Conservation (phyloP, 371 early-diverging fungal genomes). For the Batrachochytrium dendrobatidis region DNA sequence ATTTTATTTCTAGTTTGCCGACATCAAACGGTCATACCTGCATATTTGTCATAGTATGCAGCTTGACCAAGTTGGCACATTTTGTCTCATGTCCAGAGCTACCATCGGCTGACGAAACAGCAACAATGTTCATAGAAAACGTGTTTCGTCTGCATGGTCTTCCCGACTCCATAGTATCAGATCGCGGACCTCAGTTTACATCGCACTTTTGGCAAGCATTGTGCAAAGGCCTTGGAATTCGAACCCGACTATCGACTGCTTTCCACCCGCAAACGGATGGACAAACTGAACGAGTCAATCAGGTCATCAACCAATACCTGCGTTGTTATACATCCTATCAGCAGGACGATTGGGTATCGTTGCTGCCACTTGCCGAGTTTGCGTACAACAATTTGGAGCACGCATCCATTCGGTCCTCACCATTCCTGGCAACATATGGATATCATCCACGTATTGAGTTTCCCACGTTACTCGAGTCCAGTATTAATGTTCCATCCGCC, state of each 20-base stretch:
- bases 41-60: constrained; percentile 40
- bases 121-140: constrained; percentile 24
- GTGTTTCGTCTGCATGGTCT: constrained; percentile 28
- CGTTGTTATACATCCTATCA: constrained; percentile 30
- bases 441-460: constrained; percentile 8
- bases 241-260: constrained; percentile 30
- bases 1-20: constrained; percentile 44
- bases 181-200: constrained; percentile 41
- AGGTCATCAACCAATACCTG: constrained; percentile 44
- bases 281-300: constrained; percentile 45
- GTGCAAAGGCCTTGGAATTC: constrained; percentile 14
- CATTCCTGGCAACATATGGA: constrained; percentile 27
- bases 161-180: constrained; percentile 30
- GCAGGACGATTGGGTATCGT: constrained; percentile 42
- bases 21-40: constrained; percentile 24
- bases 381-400: constrained; percentile 41
- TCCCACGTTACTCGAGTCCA: background rate
- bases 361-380: constrained; percentile 43
- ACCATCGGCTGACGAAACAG: constrained; percentile 21
- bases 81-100: constrained; percentile 28
- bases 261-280: constrained; percentile 49
- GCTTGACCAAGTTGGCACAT: constrained; percentile 38
- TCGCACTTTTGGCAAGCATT: constrained; percentile 35
- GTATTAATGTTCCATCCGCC: constrained; percentile 4
- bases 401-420: constrained; percentile 19